Evolutionary conservation across 164 flowering plant genomes (phyloP).

Genomic region (Chloranthus sessilifolius): DNA sequence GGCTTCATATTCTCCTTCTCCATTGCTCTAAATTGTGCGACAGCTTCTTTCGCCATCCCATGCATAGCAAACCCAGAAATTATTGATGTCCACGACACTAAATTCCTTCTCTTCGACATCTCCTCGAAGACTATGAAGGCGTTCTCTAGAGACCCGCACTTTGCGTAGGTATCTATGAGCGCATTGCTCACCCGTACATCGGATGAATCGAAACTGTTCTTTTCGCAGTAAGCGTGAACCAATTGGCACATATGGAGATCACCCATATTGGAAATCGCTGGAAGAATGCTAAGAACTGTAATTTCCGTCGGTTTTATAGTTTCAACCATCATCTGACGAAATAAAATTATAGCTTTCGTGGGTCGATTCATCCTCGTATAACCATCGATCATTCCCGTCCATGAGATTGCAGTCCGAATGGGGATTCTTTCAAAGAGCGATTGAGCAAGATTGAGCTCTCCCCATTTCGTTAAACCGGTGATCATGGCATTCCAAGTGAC

Average conservation of each 20-base stretch:
- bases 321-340: slow-evolving; percentile 14
- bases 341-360: slow-evolving; percentile 15
- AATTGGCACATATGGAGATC: slow-evolving; percentile 9
- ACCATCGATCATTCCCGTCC: slow-evolving; percentile 30
- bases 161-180: slow-evolving; percentile 39
- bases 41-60: slow-evolving; percentile 20
- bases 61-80: slow-evolving; percentile 21
- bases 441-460: slow-evolving; percentile 18
- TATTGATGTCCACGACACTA: slow-evolving; percentile 26
- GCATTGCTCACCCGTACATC: slow-evolving; percentile 19
- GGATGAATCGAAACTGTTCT: slow-evolving; percentile 4
- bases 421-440: slow-evolving; percentile 19
- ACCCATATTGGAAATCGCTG: slow-evolving; percentile 17
- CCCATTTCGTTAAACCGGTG: slow-evolving; percentile 22
- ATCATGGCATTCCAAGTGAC: slow-evolving; percentile 29
- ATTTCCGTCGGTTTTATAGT: slow-evolving; percentile 17
- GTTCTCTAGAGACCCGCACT: slow-evolving; percentile 35
- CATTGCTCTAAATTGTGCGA: slow-evolving; percentile 18
- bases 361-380: slow-evolving; percentile 15
- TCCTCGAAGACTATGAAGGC: slow-evolving; percentile 16
- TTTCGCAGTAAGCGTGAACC: slow-evolving; percentile 14
- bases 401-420: slow-evolving; percentile 14
- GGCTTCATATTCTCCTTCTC: slow-evolving; percentile 15
- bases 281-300: slow-evolving; percentile 18
- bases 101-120: slow-evolving; percentile 9